Conservation (phyloP, 495 filamentous ascomycete genomes). For the Aspergillus leporis region DNA sequence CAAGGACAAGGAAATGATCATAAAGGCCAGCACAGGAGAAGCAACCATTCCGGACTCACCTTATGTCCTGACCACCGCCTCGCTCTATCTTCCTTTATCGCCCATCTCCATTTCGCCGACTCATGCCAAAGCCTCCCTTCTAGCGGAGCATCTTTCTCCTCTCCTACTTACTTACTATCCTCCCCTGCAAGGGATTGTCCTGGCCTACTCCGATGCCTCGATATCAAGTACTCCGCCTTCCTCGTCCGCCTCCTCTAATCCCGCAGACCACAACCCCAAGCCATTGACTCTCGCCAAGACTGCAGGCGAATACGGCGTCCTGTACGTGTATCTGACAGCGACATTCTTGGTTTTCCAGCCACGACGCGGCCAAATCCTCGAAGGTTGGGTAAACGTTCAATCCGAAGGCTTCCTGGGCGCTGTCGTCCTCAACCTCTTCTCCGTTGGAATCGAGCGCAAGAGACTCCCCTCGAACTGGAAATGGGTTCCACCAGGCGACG, state of each 20-base stretch:
- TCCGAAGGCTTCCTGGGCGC: constrained; percentile 72
- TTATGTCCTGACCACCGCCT: constrained; percentile 61
- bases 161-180: constrained; percentile 74
- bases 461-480: constrained; percentile 67
- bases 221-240: constrained; percentile 43
- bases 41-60: constrained; percentile 42
- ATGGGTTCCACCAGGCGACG: constrained; percentile 53
- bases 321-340: constrained; percentile 70
- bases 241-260: constrained; percentile 26
- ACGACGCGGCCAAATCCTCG: constrained; percentile 54
- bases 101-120: constrained; percentile 65
- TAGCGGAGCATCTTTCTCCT: constrained; percentile 75
- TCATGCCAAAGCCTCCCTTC: constrained; percentile 63
- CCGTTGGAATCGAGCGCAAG: constrained; percentile 65
- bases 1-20: constrained; percentile 23
- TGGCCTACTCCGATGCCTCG: constrained; percentile 65
- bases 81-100: constrained; percentile 69
- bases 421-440: constrained; percentile 74
- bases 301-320: constrained; percentile 67
- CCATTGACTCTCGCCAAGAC: constrained; percentile 52
- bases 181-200: constrained; percentile 66
- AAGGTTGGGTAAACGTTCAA: constrained; percentile 70
- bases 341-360: constrained; percentile 73
- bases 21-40: constrained; percentile 10
- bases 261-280: constrained; percentile 34